phyloP scores from a whole-genome alignment of 179 eudicot species.

The Gypsophila paniculata region DNA sequence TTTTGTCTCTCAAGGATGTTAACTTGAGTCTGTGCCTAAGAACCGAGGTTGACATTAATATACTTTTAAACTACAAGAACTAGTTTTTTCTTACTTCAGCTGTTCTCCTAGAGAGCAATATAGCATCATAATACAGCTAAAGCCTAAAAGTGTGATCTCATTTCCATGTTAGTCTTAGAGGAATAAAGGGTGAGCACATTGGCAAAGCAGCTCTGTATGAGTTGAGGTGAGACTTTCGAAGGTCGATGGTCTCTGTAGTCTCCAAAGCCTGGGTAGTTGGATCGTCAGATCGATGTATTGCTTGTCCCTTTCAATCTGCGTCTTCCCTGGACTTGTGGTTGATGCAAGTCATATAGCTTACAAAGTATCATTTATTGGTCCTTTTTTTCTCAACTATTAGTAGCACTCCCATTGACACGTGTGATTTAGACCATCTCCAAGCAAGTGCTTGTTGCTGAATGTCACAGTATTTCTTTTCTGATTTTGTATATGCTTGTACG shows the following conservation, averaged over 20 bases:
- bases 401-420: not conserved
- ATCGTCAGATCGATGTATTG: not conserved
- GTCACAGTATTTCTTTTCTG: not conserved
- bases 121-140: not conserved
- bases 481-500: not conserved
- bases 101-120: not conserved
- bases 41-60: not conserved
- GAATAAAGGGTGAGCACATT: constrained; percentile 14
- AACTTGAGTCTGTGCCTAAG: not conserved
- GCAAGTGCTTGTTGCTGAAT: not conserved
- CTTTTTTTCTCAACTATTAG: not conserved
- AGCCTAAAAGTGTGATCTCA: not conserved
- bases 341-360: not conserved
- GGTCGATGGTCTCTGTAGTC: not conserved
- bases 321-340: constrained; percentile 9
- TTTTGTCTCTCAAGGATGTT: not conserved
- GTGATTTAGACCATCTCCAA: no score
- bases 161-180: constrained; percentile 2
- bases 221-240: constrained; percentile 7
- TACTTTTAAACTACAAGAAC: not conserved
- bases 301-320: not conserved
- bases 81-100: not conserved
- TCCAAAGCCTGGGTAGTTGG: not conserved
- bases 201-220: not conserved
- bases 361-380: not conserved